phyloP scores from a whole-genome alignment of 371 early-diverging fungal species.

The Lichtheimia corymbifera region DNA sequence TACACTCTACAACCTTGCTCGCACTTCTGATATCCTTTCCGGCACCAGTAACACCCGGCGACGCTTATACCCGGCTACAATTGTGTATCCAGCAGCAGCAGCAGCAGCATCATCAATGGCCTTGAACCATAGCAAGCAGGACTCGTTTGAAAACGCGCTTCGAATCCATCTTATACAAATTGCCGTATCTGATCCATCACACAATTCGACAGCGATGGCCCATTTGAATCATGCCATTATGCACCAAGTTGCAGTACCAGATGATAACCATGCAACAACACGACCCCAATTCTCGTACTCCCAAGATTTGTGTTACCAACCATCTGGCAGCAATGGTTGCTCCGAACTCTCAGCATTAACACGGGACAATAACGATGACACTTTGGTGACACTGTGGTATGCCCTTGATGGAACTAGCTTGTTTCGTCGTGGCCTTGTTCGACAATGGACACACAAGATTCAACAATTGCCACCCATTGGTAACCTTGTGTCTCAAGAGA shows the following conservation, averaged over 20 bases:
- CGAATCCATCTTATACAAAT: conserved; percentile 59
- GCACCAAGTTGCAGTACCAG: conserved; percentile 44
- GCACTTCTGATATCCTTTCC: conserved; percentile 70
- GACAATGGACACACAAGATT: conserved; percentile 54
- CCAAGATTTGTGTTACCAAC: conserved; percentile 42
- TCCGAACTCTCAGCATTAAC: conserved; percentile 36
- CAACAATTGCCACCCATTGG: conserved; percentile 31
- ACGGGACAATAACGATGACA: conserved; percentile 35
- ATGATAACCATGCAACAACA: conserved; percentile 12
- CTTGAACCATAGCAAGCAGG: not conserved
- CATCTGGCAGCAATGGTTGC: conserved; percentile 17
- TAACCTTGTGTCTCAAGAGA: conserved; percentile 23
- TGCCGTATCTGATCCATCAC: conserved; percentile 35
- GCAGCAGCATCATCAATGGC: not conserved
- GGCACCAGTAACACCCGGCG: conserved; percentile 35
- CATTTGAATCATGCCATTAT: conserved; percentile 53
- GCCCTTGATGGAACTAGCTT: conserved; percentile 57
- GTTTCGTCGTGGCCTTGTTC: conserved; percentile 41
- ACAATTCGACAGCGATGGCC: conserved; percentile 38
- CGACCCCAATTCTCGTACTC: conserved; percentile 32
- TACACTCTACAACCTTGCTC: conserved; percentile 72
- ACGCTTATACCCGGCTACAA: conserved; percentile 54
- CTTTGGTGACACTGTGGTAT: conserved; percentile 48
- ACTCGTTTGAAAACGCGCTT: conserved; percentile 41
- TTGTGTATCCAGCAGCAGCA: conserved; percentile 9